Base-by-base conservation (phyloP, 2,329 filamentous ascomycete species). In the Cordyceps militaris region DNA sequence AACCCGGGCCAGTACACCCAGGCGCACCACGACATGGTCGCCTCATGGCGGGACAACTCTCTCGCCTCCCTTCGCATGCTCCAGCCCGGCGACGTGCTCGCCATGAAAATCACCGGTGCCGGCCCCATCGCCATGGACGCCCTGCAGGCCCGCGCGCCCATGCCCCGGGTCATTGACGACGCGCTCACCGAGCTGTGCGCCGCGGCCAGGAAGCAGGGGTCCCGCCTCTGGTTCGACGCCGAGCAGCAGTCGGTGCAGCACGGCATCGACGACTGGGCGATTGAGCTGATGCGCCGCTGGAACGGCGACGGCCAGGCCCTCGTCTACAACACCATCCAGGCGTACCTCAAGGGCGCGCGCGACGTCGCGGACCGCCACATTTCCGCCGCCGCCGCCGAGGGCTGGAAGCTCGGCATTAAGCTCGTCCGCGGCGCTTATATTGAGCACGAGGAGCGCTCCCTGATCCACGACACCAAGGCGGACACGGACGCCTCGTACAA, bases 321-420 rank as follows among this genome's bases (percentile, higher is more conserved):
- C 40, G 76, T 95, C 49, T 92, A 91, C 74, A 83, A 83, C 60
- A 88, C 86, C 0, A 88, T 88, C 69, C 86, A 89, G 69, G 84
- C 83, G 2, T 89, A 89, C 66, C 75, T 87, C 13, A 86, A 86
- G 68, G 74, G 75, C 4, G 78, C 80, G 0, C 79, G 83, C 0
- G 62, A 65, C 3, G 76, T 78, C 1, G 70, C 88, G 1, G 74
- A 76, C 9, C 64, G 65, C 1, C 84, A 89, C 65, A 77, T 89
- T 4, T 71, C 74, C 3, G 64, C 70, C 7, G 85, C 85, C 0
- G 69, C 71, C 4, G 67, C 75, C 48, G 81, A 82, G 16, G 76
- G 77, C 0, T 88, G 86, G 63, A 80, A 80, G 0, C 71, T 88
- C 0, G 86, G 86, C 9, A 76, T 87, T 16, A 89, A 89, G 69